phyloP scores from a whole-genome alignment of 352 stramenopile species.

The Globisporangium heterothallicum region DNA sequence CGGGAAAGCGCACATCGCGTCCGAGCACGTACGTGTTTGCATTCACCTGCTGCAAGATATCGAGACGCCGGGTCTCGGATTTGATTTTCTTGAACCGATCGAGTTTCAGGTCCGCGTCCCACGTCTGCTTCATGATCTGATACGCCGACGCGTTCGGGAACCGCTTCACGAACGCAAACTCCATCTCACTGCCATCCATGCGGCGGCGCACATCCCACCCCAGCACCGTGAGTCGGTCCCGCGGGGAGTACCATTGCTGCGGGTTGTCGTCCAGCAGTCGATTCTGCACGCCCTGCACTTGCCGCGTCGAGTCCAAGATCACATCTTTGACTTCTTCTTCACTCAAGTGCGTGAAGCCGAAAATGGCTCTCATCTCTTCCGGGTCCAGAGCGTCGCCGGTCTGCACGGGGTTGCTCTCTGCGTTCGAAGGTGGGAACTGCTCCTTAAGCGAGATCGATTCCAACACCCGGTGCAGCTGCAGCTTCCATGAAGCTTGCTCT shows the following conservation, averaged over 20 bases:
- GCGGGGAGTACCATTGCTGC: conserved; percentile 15
- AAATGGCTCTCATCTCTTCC: conserved; percentile 32
- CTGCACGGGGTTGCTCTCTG: background rate
- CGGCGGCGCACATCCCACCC: conserved; percentile 35
- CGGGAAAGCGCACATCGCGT: conserved; percentile 33
- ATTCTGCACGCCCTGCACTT: conserved; percentile 28
- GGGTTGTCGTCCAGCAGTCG: conserved; percentile 20
- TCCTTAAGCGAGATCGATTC: conserved; percentile 31
- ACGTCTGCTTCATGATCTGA: conserved; percentile 31
- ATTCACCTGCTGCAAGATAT: conserved; percentile 37
- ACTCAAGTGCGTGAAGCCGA: conserved; percentile 28
- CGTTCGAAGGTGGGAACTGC: conserved; percentile 15
- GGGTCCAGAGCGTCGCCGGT: conserved; percentile 12
- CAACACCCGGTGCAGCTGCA: conserved; percentile 40
- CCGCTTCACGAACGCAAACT: conserved; percentile 34
- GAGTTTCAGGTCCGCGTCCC: conserved; percentile 31
- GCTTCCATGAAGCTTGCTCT: conserved; percentile 39
- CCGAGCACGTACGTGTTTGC: conserved; percentile 36
- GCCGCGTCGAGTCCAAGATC: conserved; percentile 31
- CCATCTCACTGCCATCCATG: conserved; percentile 25
- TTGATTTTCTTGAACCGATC: conserved; percentile 36
- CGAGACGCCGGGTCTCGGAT: conserved; percentile 39
- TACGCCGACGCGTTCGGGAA: conserved; percentile 31
- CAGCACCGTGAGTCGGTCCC: conserved; percentile 28
- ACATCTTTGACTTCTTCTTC: conserved; percentile 27